These are phyloP conservation scores for Candida rishiriensis DNA, from an alignment of 805 yeast genomes.

Conservation along the genomic window DNA sequence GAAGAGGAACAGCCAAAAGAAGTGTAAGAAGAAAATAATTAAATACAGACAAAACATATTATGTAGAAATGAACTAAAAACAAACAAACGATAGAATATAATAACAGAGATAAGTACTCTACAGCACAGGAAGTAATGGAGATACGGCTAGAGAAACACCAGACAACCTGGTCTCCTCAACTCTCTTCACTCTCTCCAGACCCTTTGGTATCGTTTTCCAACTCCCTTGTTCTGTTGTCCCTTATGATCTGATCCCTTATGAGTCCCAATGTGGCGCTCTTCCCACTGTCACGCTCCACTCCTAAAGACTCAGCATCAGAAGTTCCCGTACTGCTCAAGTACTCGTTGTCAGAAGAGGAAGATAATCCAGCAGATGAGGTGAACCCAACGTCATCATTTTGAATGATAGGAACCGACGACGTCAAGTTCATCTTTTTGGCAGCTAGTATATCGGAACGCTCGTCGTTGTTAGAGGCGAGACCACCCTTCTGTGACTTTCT, in stretches of 20 bases:
- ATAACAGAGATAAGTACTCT: too few relatives aligned
- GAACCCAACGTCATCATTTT: slow-evolving; percentile 39
- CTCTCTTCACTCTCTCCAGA: too few relatives aligned
- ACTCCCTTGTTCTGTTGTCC: slow-evolving; percentile 26
- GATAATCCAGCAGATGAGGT: slow-evolving; percentile 30
- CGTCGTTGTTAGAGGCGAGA: slow-evolving; percentile 13
- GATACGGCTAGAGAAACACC: too few relatives aligned
- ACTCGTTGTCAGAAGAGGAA: slow-evolving; percentile 25
- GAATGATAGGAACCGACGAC: slow-evolving; percentile 49
- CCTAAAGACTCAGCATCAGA: slow-evolving; percentile 15
- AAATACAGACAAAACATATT: too few relatives aligned
- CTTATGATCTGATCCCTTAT: slow-evolving; percentile 27
- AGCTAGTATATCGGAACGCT: slow-evolving; percentile 34
- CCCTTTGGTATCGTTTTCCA: slow-evolving; percentile 1
- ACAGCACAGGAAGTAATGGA: neutral
- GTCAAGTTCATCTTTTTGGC: slow-evolving; percentile 39
- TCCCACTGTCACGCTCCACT: slow-evolving; percentile 2
- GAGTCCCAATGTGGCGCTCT: slow-evolving; percentile 10
- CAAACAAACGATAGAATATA: too few relatives aligned
- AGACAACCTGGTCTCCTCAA: too few relatives aligned
- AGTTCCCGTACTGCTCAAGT: slow-evolving; percentile 14
- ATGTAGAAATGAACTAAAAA: too few relatives aligned
- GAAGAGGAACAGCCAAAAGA: too few relatives aligned
- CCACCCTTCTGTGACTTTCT: slow-evolving; percentile 22
- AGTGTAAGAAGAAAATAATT: too few relatives aligned